These are phyloP conservation scores for Arabis hirsuta DNA, from an alignment of 345 rosid species.

Conservation along the genomic window DNA sequence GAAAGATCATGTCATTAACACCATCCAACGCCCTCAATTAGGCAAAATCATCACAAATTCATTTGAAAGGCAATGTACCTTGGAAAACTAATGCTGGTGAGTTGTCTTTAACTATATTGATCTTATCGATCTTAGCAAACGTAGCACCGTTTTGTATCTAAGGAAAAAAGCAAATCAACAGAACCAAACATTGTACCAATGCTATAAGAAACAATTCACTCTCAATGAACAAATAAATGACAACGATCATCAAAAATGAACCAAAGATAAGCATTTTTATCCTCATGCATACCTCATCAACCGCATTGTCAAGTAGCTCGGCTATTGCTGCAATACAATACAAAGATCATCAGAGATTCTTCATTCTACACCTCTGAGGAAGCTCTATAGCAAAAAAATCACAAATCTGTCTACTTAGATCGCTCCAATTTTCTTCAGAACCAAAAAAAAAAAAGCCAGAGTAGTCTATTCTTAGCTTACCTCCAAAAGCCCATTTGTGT, in stretches of 20 bases:
- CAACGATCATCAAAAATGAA: too few species aligned
- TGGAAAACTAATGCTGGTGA: conserved; percentile 84
- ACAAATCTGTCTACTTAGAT: too few species aligned
- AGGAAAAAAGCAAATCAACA: conserved; percentile 30
- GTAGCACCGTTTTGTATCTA: conserved; percentile 90
- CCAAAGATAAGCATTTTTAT: background rate
- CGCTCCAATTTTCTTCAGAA: too few species aligned
- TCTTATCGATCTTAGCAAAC: conserved; percentile 81
- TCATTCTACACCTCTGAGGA: background rate
- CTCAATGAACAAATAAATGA: too few species aligned
- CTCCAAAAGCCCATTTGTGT: conserved; percentile 99
- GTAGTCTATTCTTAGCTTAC: too few species aligned
- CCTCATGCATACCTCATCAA: conserved; percentile 72
- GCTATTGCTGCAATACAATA: conserved; percentile 79
- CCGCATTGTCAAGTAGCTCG: conserved; percentile 93
- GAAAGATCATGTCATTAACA: conserved; percentile 6
- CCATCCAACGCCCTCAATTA: background rate
- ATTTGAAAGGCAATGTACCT: conserved; percentile 50
- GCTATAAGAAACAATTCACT: background rate
- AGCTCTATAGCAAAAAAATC: too few species aligned
- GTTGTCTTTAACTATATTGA: conserved; percentile 65
- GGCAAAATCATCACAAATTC: conserved; percentile 16
- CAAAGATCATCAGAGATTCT: background rate
- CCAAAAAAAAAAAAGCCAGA: too few species aligned
- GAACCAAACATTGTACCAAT: conserved; percentile 18